phyloP scores from a whole-genome alignment of 768 basidiomycete genomes.

The Termitomyces sp. region DNA sequence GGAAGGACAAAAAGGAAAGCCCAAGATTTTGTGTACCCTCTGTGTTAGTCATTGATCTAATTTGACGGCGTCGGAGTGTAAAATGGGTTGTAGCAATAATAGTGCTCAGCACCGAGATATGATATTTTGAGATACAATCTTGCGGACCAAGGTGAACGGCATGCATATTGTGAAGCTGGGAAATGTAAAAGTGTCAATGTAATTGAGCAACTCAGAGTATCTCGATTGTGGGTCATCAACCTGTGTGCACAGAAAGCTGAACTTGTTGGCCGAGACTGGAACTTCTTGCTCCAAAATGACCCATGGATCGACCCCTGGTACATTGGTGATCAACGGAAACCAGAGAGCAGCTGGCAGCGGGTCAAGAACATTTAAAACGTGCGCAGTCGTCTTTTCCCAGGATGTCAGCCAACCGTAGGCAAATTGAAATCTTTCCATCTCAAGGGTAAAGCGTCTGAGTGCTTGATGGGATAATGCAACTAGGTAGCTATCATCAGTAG shows the following conservation, averaged over 20 bases:
- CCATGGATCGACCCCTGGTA: no score
- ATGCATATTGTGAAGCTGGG: slow-evolving; percentile 10
- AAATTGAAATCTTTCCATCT: neutral
- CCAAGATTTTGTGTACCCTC: slow-evolving; percentile 14
- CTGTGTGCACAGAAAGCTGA: no score
- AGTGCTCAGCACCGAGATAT: slow-evolving; percentile 12
- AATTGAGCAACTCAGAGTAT: slow-evolving; percentile 7
- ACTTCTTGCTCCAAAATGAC: no score
- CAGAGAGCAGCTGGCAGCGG: no score
- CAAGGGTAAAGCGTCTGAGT: neutral
- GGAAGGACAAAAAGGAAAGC: slow-evolving; percentile 18
- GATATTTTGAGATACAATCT: slow-evolving; percentile 18
- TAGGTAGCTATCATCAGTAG: no score
- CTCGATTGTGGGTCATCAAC: neutral
- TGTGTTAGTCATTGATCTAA: slow-evolving; percentile 12
- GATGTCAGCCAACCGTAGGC: neutral
- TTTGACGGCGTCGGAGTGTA: slow-evolving; percentile 4
- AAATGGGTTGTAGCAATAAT: slow-evolving; percentile 16
- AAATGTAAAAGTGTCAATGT: slow-evolving; percentile 19
- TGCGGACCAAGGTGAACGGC: slow-evolving; percentile 17
- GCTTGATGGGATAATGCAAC: neutral
- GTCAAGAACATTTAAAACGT: neutral
- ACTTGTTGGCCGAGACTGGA: no score
- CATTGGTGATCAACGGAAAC: no score
- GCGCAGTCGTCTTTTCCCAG: neutral